Evolutionary conservation across 192 early-diverging fungal species (phyloP).

Genomic region (Backusella sp.): DNA sequence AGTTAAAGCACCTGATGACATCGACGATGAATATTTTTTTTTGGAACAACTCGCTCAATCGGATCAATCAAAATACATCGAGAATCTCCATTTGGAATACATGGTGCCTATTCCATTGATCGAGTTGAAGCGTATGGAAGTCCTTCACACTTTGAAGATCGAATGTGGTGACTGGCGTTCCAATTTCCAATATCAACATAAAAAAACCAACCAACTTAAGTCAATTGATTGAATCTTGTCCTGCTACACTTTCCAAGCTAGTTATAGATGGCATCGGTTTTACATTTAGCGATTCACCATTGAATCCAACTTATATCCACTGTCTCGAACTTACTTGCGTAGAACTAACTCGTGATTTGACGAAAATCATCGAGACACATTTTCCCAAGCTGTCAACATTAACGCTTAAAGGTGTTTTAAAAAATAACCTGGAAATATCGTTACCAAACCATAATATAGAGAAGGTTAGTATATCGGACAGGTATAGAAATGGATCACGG

Average conservation of each 20-base stretch:
- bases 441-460: not conserved
- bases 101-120: no score
- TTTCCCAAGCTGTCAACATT: not conserved
- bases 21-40: no score
- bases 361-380: not conserved
- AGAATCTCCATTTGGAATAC: no score
- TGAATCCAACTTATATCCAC: not conserved
- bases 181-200: no score
- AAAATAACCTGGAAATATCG: not conserved
- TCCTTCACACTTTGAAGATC: not conserved
- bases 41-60: no score
- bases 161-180: not conserved
- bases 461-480: not conserved
- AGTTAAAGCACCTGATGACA: no score
- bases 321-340: not conserved
- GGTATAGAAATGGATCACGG: not conserved
- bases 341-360: not conserved
- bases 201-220: not conserved
- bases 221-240: not conserved
- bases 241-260: not conserved
- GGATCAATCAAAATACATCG: no score
- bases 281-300: not conserved
- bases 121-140: not conserved
- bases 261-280: not conserved
- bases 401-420: not conserved